Evolutionary conservation across 192 early-diverging fungal species (phyloP).

Genomic region (Coemansia aciculifera): DNA sequence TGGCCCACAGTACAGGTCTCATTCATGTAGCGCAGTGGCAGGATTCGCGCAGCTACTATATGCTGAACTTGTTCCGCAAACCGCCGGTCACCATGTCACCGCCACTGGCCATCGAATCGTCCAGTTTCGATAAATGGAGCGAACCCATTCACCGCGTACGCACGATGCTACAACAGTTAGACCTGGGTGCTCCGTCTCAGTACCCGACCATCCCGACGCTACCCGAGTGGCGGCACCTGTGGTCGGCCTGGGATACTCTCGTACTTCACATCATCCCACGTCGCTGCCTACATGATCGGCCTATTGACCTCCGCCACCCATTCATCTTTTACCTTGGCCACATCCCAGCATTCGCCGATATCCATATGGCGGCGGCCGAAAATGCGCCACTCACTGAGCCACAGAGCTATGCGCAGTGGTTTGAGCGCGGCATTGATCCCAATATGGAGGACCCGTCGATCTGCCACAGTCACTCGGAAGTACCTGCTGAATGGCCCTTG

Average conservation of each 20-base stretch:
- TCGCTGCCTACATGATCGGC: conserved; percentile 59
- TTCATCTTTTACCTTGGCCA: conserved; percentile 92
- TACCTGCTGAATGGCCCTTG: conserved; percentile 71
- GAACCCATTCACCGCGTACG: neutral
- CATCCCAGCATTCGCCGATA: conserved; percentile 71
- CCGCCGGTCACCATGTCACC: conserved; percentile 28
- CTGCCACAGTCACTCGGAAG: conserved; percentile 76
- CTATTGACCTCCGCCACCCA: conserved; percentile 82
- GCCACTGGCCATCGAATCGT: neutral
- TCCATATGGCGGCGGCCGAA: conserved; percentile 53
- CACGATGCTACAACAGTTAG: neutral
- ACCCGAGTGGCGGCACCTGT: conserved; percentile 77
- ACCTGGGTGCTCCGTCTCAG: neutral
- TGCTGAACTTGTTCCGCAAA: conserved; percentile 60
- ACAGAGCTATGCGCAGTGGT: conserved; percentile 66
- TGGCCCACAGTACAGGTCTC: conserved; percentile 57
- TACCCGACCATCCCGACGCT: conserved; percentile 58
- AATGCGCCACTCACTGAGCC: conserved; percentile 61
- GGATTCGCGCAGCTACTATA: conserved; percentile 58
- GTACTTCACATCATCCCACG: conserved; percentile 62
- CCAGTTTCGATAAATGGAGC: conserved; percentile 25
- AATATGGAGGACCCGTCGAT: conserved; percentile 72
- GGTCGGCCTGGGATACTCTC: conserved; percentile 80
- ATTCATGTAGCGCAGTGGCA: conserved; percentile 56
- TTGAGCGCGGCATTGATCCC: conserved; percentile 95